phyloP scores from a whole-genome alignment of 768 basidiomycete genomes.

The Sarcomyxa edulis region DNA sequence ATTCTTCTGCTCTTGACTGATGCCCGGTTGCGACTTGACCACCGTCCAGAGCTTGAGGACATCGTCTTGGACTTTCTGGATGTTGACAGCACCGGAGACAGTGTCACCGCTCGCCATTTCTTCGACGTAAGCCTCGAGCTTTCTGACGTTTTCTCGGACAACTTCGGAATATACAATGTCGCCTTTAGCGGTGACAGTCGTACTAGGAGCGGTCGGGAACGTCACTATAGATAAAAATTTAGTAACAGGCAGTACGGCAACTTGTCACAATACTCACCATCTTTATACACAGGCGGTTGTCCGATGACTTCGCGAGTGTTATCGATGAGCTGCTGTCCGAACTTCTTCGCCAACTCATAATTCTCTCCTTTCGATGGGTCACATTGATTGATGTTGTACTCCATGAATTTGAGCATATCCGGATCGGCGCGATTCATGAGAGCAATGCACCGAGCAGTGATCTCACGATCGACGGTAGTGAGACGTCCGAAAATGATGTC shows the following conservation, averaged over 20 bases:
- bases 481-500: constrained; percentile 96
- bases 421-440: constrained; percentile 98
- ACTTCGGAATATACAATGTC: constrained; percentile 95
- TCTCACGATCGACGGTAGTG: constrained; percentile 91
- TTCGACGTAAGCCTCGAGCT: constrained; percentile 95
- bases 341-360: constrained; percentile 94
- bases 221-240: constrained; percentile 54
- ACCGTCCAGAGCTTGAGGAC: constrained; percentile 96
- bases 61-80: constrained; percentile 97
- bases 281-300: constrained; percentile 89
- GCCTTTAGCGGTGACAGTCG: constrained; percentile 89
- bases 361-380: constrained; percentile 82
- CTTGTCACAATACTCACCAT: constrained; percentile 56
- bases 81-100: constrained; percentile 78
- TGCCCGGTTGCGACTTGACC: constrained; percentile 94
- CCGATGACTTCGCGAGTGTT: constrained; percentile 85
- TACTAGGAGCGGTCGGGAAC: constrained; percentile 96
- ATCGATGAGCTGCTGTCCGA: constrained; percentile 92
- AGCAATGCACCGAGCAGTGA: constrained; percentile 94
- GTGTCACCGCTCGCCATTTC: constrained; percentile 98
- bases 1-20: constrained; percentile 95
- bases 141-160: constrained; percentile 92
- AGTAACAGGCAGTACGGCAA: constrained; percentile 2
- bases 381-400: constrained; percentile 86
- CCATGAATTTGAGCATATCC: constrained; percentile 89